Conservation (phyloP, 768 basidiomycete genomes). For the Lenzites betulinus region DNA sequence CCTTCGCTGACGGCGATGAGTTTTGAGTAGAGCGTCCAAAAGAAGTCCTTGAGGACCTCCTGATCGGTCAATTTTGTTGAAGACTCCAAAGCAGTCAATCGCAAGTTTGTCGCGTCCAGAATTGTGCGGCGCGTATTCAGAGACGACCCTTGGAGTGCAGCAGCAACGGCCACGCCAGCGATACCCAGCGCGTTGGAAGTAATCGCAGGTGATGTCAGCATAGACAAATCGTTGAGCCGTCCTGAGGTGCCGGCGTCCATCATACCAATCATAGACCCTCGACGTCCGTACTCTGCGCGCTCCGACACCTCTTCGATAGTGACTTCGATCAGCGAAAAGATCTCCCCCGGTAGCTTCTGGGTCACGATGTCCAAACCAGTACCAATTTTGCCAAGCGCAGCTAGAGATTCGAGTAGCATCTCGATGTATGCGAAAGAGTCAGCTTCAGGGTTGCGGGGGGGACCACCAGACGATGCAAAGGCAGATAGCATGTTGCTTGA, state of each 20-base stretch:
- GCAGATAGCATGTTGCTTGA: conserved; percentile 19
- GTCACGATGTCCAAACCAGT: conserved; percentile 79
- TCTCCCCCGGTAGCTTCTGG: conserved; percentile 81
- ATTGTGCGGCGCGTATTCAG: conserved; percentile 11
- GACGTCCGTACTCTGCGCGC: conserved; percentile 75
- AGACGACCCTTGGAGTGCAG: conserved; percentile 10
- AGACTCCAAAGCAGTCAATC: conserved; percentile 74
- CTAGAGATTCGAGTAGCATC: conserved; percentile 88
- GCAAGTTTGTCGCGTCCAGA: conserved; percentile 51
- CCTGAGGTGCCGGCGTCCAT: conserved; percentile 29
- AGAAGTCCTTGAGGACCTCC: conserved; percentile 86
- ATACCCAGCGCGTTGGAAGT: conserved; percentile 22
- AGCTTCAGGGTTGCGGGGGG: conserved; percentile 71
- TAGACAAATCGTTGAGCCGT: conserved; percentile 19
- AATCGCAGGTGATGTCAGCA: conserved; percentile 16
- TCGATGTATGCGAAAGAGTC: conserved; percentile 96
- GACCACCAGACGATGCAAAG: conserved; percentile 21
- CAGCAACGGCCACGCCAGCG: conserved; percentile 24
- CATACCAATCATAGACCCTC: conserved; percentile 42
- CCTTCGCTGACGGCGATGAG: conserved; percentile 92
- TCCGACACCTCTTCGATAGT: conserved; percentile 93
- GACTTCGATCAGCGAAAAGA: conserved; percentile 80
- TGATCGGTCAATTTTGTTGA: conserved; percentile 74
- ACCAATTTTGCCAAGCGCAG: conserved; percentile 87
- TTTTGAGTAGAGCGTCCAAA: conserved; percentile 98